These are phyloP conservation scores for Rhizopogon vinicolor DNA, from an alignment of 768 basidiomycete species.

Conservation along the genomic window DNA sequence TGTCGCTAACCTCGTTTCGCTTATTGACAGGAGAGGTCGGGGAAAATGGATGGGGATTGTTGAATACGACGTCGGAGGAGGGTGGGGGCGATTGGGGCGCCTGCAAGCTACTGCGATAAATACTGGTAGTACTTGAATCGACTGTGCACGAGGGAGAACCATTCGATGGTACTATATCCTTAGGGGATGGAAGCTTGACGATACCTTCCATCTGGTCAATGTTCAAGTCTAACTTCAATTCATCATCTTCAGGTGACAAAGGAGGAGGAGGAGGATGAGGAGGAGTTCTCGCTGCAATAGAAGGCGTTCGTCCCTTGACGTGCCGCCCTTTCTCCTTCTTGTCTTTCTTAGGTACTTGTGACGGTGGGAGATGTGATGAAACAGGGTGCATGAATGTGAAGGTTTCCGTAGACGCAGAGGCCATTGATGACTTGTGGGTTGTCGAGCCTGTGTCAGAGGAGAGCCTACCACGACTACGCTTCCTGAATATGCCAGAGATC, in stretches of 20 bases:
- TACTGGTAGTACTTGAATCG: slow-evolving; percentile 28
- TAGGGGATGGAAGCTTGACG: slow-evolving; percentile 37
- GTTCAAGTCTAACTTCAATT: slow-evolving; percentile 20
- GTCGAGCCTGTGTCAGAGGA: slow-evolving; percentile 20
- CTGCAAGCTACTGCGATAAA: slow-evolving; percentile 36
- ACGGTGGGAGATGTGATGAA: slow-evolving; percentile 7
- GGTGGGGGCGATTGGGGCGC: slow-evolving; percentile 33
- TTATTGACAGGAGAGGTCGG: slow-evolving; percentile 11
- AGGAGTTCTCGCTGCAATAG: slow-evolving; percentile 18
- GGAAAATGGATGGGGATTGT: slow-evolving; percentile 29
- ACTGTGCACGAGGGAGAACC: slow-evolving; percentile 11
- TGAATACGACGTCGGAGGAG: slow-evolving; percentile 27
- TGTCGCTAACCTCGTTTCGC: slow-evolving; percentile 21
- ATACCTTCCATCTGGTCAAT: slow-evolving; percentile 77
- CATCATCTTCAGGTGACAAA: slow-evolving; percentile 16
- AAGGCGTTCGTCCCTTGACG: slow-evolving; percentile 13
- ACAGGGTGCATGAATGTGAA: slow-evolving; percentile 1
- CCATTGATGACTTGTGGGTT: neutral
- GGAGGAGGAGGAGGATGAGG: neutral
- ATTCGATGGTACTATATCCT: slow-evolving; percentile 13
- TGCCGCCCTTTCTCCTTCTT: slow-evolving; percentile 28
- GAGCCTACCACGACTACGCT: slow-evolving; percentile 36
- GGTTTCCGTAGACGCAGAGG: neutral
- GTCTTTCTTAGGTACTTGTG: slow-evolving; percentile 26
- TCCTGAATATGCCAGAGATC: slow-evolving; percentile 36